Base-by-base conservation (phyloP, 2,329 filamentous ascomycete species). In the Tolypocladium pustulatum region DNA sequence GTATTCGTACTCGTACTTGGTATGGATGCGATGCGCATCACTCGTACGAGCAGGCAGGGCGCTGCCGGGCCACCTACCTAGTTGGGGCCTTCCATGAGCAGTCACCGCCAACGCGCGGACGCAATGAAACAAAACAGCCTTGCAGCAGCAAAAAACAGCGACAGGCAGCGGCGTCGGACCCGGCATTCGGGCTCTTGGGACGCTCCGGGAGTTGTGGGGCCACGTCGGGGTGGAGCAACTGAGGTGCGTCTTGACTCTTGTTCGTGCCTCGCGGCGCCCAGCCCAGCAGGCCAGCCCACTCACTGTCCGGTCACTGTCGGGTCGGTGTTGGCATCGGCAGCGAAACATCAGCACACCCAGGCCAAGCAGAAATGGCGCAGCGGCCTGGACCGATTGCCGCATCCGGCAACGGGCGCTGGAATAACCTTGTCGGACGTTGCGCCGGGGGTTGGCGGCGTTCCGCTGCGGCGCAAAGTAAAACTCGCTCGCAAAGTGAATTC, bases 161-260 rank as follows among this genome's bases (percentile, higher is more conserved):
- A 30, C 10, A 9, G 3, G 43, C 43, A 17, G 43, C 43, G 43
- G 43, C 43, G 43, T 49, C 25, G 5, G 43, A 12, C 15, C 13
- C 67, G 68, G 68, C 64, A 54, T 68, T 69, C 68, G 68, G 68
- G 61, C 58, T 69, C 58, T 66, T 66, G 61, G 36, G 61, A 64
- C 57, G 59, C 61, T 65, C 67, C 67, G 67, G 65, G 56, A 34
- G n/a, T 32, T 46, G 58, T 56, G 58, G 58, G 57, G 43, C 37
- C 54, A 43, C 30, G 34, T 27, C 52, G 52, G 32, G 46, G 46
- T 51, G 43, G 43, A 49, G 43, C 25, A 12, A 3, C 12, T n/a
- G n/a, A n/a, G n/a, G 20, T 17, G 43, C 43, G 25, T 27, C 22
- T 9, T 17, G 25, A n/a, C 20, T n/a, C 17, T 41, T 20, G 20